Percentiles rank a stretch among this genome's conserved stretches.
Evolutionary conservation across 495 filamentous ascomycete genomes (phyloP).

Genomic region (Aspergillus asperescens): DNA sequence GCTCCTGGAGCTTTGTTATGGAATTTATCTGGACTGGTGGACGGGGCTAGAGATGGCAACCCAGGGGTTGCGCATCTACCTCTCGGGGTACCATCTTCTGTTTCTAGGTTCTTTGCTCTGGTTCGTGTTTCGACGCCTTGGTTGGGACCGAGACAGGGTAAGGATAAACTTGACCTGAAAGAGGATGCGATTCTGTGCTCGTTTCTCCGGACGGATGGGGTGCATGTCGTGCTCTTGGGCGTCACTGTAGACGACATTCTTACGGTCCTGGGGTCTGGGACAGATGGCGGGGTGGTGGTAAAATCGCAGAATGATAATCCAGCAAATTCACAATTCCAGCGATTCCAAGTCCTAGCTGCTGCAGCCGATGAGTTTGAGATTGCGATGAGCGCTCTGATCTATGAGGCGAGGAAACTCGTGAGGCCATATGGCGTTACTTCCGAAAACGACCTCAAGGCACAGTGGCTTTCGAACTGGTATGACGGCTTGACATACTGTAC

Average conservation of each 20-base stretch:
- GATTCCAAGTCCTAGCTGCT: constrained; percentile 63
- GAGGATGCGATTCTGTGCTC: constrained; percentile 78
- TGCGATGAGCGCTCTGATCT: constrained; percentile 75
- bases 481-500: constrained; percentile 83
- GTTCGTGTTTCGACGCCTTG: constrained; percentile 77
- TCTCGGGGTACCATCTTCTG: constrained; percentile 59
- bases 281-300: constrained; percentile 60
- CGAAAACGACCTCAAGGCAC: constrained; percentile 44
- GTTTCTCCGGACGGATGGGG: constrained; percentile 69
- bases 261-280: constrained; percentile 63
- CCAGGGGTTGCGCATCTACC: constrained; percentile 52
- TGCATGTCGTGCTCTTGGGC: constrained; percentile 75
- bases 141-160: constrained; percentile 84
- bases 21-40: constrained; percentile 55
- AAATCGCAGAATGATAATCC: constrained; percentile 66
- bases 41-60: constrained; percentile 46
- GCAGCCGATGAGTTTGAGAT: constrained; percentile 70
- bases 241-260: constrained; percentile 68
- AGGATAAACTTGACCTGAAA: constrained; percentile 54
- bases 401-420: constrained; percentile 72
- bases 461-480: constrained; percentile 85
- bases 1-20: constrained; percentile 67
- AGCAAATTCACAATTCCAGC: constrained; percentile 46
- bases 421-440: constrained; percentile 25
- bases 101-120: constrained; percentile 65